phyloP scores from a whole-genome alignment of 805 yeast species.

The Ogataea nonfermentans region DNA sequence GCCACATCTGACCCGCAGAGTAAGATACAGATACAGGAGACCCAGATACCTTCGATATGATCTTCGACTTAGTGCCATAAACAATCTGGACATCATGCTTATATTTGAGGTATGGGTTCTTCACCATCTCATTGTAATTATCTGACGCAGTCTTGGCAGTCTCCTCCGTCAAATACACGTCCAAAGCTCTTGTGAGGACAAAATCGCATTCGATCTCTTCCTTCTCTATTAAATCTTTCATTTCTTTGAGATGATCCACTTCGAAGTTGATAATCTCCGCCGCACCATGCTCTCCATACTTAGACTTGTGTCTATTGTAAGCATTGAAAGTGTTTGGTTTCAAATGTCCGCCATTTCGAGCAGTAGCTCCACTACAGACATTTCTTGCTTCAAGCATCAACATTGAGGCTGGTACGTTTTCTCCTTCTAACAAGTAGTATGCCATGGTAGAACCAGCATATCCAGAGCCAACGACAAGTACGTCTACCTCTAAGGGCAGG shows the following conservation, averaged over 20 bases:
- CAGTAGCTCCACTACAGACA: constrained; percentile 42
- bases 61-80: constrained; percentile 32
- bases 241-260: constrained; percentile 31
- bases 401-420: constrained; percentile 4
- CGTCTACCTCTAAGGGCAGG: constrained; percentile 38
- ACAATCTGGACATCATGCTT: constrained; percentile 34
- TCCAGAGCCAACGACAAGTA: constrained; percentile 44
- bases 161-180: constrained; percentile 20
- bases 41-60: constrained; percentile 29
- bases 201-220: constrained; percentile 35
- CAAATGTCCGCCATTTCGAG: constrained; percentile 50
- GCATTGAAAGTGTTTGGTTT: constrained; percentile 34
- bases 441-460: constrained; percentile 43
- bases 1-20: constrained; percentile 46
- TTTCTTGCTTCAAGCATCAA: constrained; percentile 39
- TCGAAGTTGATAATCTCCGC: constrained; percentile 40
- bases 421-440: constrained; percentile 32
- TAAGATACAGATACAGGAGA: constrained; percentile 34
- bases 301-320: constrained; percentile 14
- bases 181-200: constrained; percentile 31
- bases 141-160: constrained; percentile 14
- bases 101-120: constrained; percentile 30
- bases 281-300: constrained; percentile 31
- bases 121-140: constrained; percentile 20
- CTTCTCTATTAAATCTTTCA: constrained; percentile 35